phyloP scores from a whole-genome alignment of 1,284 basidiomycete species.

The Peniophora sp. region DNA sequence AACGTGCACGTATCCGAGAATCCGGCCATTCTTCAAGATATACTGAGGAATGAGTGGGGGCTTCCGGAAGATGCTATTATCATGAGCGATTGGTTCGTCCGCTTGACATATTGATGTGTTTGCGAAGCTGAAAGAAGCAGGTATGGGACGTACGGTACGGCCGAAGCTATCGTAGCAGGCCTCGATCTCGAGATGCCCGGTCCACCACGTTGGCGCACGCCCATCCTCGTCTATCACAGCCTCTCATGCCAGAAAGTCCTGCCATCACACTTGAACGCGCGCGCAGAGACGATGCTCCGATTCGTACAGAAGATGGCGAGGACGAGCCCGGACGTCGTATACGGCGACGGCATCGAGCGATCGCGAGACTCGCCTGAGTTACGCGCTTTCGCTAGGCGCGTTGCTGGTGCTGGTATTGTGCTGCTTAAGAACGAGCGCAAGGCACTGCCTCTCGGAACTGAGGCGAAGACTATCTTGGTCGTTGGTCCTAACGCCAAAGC shows the following conservation, averaged over 20 bases:
- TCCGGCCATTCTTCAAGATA: slow-evolving; percentile 47
- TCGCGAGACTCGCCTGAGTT: slow-evolving; percentile 54
- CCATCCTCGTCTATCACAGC: slow-evolving; percentile 52
- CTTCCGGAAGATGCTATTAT: slow-evolving; percentile 48
- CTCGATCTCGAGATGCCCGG: slow-evolving; percentile 80
- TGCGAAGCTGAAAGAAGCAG: slow-evolving; percentile 18
- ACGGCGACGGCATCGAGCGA: slow-evolving; percentile 58
- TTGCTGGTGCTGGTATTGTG: slow-evolving; percentile 64
- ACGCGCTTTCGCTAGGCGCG: slow-evolving; percentile 50
- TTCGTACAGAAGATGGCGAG: slow-evolving; percentile 54
- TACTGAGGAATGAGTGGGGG: slow-evolving; percentile 73
- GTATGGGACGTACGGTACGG: slow-evolving; percentile 66
- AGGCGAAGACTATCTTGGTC: slow-evolving; percentile 62
- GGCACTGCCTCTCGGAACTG: slow-evolving; percentile 51
- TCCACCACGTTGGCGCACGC: slow-evolving; percentile 59
- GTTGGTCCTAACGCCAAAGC: slow-evolving; percentile 73
- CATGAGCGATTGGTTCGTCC: slow-evolving; percentile 73
- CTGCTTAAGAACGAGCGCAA: slow-evolving; percentile 63
- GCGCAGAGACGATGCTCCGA: slow-evolving; percentile 59
- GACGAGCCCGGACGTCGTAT: slow-evolving; percentile 47
- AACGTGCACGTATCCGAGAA: slow-evolving; percentile 71
- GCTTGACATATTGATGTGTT: not conserved
- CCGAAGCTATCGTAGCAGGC: slow-evolving; percentile 61
- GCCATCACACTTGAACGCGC: slow-evolving; percentile 62
- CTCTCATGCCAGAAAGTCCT: slow-evolving; percentile 28